Conservation (phyloP, 2,329 filamentous ascomycete species). For the Pseudogymnoascus sp. region DNA sequence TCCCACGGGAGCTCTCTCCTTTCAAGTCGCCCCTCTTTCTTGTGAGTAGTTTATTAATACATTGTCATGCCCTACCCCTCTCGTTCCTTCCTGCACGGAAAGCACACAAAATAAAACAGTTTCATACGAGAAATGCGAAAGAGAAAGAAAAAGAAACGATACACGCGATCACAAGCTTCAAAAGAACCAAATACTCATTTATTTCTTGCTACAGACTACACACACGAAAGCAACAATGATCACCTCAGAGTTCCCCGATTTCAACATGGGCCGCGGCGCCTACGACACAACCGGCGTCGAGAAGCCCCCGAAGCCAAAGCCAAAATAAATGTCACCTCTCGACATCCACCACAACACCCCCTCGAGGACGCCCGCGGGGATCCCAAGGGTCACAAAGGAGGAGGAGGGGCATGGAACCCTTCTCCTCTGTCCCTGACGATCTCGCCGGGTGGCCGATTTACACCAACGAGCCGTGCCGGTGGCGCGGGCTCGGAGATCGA, state of each 20-base stretch:
- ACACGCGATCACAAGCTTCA: background rate
- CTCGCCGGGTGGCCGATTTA: background rate
- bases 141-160: background rate
- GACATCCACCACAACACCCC: background rate
- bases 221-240: conserved; percentile 18
- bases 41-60: background rate
- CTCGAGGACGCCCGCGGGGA: background rate
- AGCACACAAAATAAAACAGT: background rate
- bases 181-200: background rate
- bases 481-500: background rate
- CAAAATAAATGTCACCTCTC: background rate
- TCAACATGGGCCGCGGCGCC: conserved; percentile 44
- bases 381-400: background rate
- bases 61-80: background rate
- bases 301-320: conserved; percentile 31
- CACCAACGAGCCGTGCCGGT: background rate
- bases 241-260: conserved; percentile 23
- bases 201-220: background rate
- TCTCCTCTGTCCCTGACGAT: background rate
- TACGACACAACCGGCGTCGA: conserved; percentile 44
- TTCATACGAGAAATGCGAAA: background rate
- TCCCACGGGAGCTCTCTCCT: background rate
- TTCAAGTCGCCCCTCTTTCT: background rate
- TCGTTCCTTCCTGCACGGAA: background rate
- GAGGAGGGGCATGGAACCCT: background rate